phyloP scores from a whole-genome alignment of 768 basidiomycete species.

The Gloeopeniophorella convolvens region DNA sequence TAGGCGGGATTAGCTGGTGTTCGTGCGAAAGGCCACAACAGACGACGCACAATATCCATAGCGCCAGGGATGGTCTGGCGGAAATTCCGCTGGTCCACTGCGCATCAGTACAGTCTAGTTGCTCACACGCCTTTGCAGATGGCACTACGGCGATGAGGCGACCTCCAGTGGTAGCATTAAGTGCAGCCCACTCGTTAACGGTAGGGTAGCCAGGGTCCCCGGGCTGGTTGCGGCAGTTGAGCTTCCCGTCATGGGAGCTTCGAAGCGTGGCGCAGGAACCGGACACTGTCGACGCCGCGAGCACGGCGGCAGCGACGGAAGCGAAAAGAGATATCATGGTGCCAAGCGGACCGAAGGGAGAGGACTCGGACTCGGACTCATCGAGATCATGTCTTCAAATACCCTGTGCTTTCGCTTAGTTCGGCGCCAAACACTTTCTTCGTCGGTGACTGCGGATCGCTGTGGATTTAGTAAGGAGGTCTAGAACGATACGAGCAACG shows the following conservation, averaged over 20 bases:
- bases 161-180: constrained; percentile 11
- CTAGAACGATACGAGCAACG: too few relatives aligned
- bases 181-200: constrained; percentile 9
- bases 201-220: constrained; percentile 16
- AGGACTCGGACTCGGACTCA: not conserved
- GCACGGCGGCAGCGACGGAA: not conserved
- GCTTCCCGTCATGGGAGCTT: too few relatives aligned
- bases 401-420: not conserved
- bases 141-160: constrained; percentile 12
- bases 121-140: constrained; percentile 8
- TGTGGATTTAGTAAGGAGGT: too few relatives aligned
- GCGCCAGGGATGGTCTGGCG: constrained; percentile 17
- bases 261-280: too few relatives aligned
- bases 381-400: not conserved
- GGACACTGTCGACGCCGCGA: not conserved
- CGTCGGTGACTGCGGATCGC: too few relatives aligned
- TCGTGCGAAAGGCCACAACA: not conserved
- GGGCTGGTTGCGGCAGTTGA: constrained; percentile 21
- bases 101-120: constrained; percentile 9
- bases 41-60: constrained; percentile 14
- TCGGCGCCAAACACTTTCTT: too few relatives aligned
- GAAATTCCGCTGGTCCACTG: constrained; percentile 16
- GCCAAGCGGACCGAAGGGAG: not conserved
- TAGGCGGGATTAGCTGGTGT: not conserved
- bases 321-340: not conserved